Percentiles rank a stretch among this genome's conserved stretches.
Evolutionary conservation across 2,329 filamentous ascomycete species (phyloP).

Genomic region (Calonectria crousiana): DNA sequence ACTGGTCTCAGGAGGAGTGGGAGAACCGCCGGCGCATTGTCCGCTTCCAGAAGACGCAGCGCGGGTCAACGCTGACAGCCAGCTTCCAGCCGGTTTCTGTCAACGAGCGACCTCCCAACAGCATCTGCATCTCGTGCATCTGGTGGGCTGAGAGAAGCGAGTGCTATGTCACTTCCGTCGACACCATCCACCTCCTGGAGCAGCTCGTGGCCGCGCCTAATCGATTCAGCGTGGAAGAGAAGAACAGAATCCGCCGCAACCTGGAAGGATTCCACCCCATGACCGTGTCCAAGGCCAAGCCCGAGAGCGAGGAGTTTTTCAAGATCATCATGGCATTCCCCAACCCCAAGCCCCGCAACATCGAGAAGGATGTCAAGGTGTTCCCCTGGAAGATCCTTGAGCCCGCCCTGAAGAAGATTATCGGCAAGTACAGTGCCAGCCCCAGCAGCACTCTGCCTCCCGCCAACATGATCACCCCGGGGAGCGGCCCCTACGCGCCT

Average conservation of each 20-base stretch:
- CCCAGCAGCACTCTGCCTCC: constrained; percentile 55
- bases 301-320: constrained; percentile 97
- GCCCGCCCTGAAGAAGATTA: constrained; percentile 95
- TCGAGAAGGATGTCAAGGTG: constrained; percentile 99
- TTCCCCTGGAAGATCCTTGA: constrained; percentile 95
- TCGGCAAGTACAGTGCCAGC: constrained; percentile 87
- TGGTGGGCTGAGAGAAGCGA: constrained; percentile 94
- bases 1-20: constrained; percentile 87
- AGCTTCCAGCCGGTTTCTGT: constrained; percentile 83
- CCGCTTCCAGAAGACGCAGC: constrained; percentile 86
- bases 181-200: constrained; percentile 95
- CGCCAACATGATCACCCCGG: constrained; percentile 56
- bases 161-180: constrained; percentile 95
- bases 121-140: constrained; percentile 97
- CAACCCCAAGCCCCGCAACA: constrained; percentile 94
- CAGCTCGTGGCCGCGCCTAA: constrained; percentile 81
- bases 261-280: constrained; percentile 92
- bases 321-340: constrained; percentile 99
- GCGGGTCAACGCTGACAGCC: constrained; percentile 83
- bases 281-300: constrained; percentile 93
- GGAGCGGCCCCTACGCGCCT: constrained; percentile 55
- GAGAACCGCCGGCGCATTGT: constrained; percentile 85
- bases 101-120: constrained; percentile 84
- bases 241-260: constrained; percentile 96
- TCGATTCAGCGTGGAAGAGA: constrained; percentile 95